These are phyloP conservation scores for Yarrowia yakushimensis DNA, from an alignment of 805 yeast genomes.

Conservation along the genomic window DNA sequence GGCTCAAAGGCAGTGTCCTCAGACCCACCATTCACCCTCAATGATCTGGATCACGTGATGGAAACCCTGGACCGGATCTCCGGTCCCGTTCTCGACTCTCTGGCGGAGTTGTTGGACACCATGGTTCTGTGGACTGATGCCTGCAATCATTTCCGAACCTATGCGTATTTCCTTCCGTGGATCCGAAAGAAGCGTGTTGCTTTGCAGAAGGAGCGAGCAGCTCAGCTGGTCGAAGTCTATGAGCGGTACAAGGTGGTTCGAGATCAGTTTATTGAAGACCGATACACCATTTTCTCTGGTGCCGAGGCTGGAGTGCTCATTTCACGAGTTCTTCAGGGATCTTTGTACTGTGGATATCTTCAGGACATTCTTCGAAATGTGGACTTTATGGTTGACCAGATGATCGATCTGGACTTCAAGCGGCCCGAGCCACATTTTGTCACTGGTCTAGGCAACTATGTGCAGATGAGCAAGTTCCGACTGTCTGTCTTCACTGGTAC, in stretches of 20 bases:
- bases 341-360: constrained; percentile 3
- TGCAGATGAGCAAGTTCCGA: constrained; percentile 13
- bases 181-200: constrained; percentile 15
- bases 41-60: constrained; percentile 1
- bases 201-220: constrained; percentile 16
- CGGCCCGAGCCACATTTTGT: constrained; percentile 31
- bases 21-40: background rate
- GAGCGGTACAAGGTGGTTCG: constrained; percentile 21
- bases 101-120: constrained; percentile 27
- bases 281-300: constrained; percentile 1
- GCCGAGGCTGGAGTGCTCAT: constrained; percentile 14
- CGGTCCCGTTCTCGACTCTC: background rate
- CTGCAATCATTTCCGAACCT: constrained; percentile 31
- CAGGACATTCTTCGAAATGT: constrained; percentile 14
- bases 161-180: constrained; percentile 26
- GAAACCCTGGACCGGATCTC: constrained; percentile 1
- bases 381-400: constrained; percentile 10
- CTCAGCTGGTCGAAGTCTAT: constrained; percentile 18
- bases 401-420: constrained; percentile 10
- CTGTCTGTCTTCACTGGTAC: constrained; percentile 2
- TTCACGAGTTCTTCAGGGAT: background rate
- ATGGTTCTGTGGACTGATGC: constrained; percentile 31
- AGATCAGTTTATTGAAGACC: constrained; percentile 7
- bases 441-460: constrained; percentile 29
- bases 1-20: background rate